A percentile compares a stretch with the other conserved stretches of the same genome.
These are phyloP conservation scores for Pleurotus tuber-regium DNA, from an alignment of 768 basidiomycete species.

Conservation along the genomic window DNA sequence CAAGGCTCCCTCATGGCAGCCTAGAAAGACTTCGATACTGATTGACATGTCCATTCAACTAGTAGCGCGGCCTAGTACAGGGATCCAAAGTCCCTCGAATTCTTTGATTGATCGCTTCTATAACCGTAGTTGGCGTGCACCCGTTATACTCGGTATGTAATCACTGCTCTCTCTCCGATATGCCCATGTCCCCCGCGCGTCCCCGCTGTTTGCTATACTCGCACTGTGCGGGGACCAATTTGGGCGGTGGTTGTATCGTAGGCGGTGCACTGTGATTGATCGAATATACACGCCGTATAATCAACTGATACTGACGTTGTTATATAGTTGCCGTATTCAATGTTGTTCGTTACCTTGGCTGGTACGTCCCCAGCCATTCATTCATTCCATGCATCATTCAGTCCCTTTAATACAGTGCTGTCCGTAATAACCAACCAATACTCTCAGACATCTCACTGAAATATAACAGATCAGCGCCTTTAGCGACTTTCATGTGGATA, in stretches of 20 bases:
- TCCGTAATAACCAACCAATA: background rate
- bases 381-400: background rate
- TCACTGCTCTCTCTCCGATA: background rate
- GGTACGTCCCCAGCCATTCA: background rate
- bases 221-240: too few species aligned
- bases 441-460: background rate
- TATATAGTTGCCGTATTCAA: background rate
- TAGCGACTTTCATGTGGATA: conserved; percentile 3
- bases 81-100: background rate
- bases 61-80: background rate
- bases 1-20: too few species aligned
- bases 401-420: background rate
- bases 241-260: background rate
- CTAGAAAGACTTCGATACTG: too few species aligned
- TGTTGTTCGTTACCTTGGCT: conserved; percentile 3
- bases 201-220: background rate
- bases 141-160: conserved; percentile 8
- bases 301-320: background rate
- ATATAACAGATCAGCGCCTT: background rate
- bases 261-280: background rate
- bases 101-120: background rate
- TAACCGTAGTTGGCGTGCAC: background rate
- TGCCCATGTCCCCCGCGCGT: background rate
- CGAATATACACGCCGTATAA: background rate
- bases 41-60: background rate